phyloP scores from a whole-genome alignment of 768 basidiomycete genomes.

The Boletus speciosus region DNA sequence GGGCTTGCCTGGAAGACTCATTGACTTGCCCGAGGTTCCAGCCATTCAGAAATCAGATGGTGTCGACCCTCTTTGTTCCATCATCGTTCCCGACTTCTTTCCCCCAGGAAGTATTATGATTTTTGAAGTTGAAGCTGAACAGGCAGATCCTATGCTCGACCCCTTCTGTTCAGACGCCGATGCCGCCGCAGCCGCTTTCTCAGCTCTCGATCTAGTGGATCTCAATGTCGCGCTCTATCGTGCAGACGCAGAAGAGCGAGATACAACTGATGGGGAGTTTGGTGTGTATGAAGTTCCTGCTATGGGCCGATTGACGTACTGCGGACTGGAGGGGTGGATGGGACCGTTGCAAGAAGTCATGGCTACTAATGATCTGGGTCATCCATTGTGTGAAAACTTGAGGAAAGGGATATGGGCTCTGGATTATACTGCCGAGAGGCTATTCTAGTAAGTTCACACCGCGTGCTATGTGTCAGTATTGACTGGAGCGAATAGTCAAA shows the following conservation, averaged over 20 bases:
- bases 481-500: slow-evolving; percentile 44
- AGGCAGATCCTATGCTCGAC: slow-evolving; percentile 69
- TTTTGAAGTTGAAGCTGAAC: slow-evolving; percentile 82
- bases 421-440: slow-evolving; percentile 75
- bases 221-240: slow-evolving; percentile 87
- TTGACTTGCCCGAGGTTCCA: slow-evolving; percentile 57
- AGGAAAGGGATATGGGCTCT: slow-evolving; percentile 89
- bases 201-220: slow-evolving; percentile 74
- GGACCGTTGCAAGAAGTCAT: slow-evolving; percentile 79
- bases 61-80: slow-evolving; percentile 71
- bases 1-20: slow-evolving; percentile 70
- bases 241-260: slow-evolving; percentile 86
- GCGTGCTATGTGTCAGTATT: slow-evolving; percentile 8
- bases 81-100: slow-evolving; percentile 82
- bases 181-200: slow-evolving; percentile 71
- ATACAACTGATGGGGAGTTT: slow-evolving; percentile 76
- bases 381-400: slow-evolving; percentile 84
- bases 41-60: slow-evolving; percentile 60
- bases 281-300: slow-evolving; percentile 83
- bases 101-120: slow-evolving; percentile 96
- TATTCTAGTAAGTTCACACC: slow-evolving; percentile 56
- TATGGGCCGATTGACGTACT: slow-evolving; percentile 76
- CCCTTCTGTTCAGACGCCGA: slow-evolving; percentile 67
- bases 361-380: slow-evolving; percentile 89
- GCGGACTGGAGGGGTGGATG: slow-evolving; percentile 98